Conservation (phyloP, 2,329 filamentous ascomycete species). For the Tolypocladium sp. region DNA sequence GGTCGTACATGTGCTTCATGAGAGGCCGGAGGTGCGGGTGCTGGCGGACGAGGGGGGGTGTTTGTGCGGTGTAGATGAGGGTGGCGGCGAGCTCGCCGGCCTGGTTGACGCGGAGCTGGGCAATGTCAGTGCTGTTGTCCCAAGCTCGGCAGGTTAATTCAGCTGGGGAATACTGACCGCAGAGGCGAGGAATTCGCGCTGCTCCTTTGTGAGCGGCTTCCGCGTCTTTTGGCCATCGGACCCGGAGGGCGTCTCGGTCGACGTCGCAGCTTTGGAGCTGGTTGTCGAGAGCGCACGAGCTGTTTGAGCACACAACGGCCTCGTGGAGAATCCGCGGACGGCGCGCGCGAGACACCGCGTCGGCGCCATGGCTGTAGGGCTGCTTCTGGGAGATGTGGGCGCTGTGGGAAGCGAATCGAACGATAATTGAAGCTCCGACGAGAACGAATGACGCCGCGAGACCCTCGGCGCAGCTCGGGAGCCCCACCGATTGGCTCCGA, state of each 20-base stretch:
- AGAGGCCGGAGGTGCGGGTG: constrained; percentile 83
- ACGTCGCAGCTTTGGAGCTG: constrained; percentile 1
- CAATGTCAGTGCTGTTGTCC: constrained; percentile 2
- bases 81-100: constrained; percentile 95
- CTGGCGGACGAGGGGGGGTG: constrained; percentile 65
- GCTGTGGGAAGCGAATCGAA: neutral
- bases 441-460: neutral
- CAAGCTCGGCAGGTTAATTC: neutral
- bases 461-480: neutral
- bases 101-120: constrained; percentile 84
- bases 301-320: neutral
- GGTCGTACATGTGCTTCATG: constrained; percentile 97
- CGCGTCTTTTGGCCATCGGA: constrained; percentile 25
- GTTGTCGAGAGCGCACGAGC: constrained; percentile 6
- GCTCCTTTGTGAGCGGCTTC: constrained; percentile 58
- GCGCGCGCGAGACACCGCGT: constrained; percentile 8
- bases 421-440: neutral
- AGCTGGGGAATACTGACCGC: constrained; percentile 40
- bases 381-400: neutral
- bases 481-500: constrained; percentile 1
- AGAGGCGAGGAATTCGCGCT: constrained; percentile 66
- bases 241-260: constrained; percentile 9
- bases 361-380: constrained; percentile 8
- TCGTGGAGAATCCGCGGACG: constrained; percentile 1
- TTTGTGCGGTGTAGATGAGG: constrained; percentile 87